phyloP scores from a whole-genome alignment of 1,139 yeast genomes.

The Kluyveromyces marxianus region DNA sequence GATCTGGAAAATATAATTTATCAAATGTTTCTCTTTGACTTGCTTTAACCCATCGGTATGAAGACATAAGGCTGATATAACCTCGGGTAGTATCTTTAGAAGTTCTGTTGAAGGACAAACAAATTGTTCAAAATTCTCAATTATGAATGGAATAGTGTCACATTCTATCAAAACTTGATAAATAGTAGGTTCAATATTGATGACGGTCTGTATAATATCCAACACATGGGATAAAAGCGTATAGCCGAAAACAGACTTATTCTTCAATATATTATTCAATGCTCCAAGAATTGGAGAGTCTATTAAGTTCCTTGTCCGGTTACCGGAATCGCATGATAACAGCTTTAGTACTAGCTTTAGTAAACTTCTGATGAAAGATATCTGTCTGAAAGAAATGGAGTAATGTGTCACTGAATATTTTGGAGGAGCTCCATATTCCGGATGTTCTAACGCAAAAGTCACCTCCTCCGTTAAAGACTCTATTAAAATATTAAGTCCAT shows the following conservation, averaged over 20 bases:
- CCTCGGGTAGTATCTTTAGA: slow-evolving; percentile 59
- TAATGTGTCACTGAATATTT: slow-evolving; percentile 48
- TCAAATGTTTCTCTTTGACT: slow-evolving; percentile 41
- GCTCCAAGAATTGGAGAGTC: slow-evolving; percentile 70
- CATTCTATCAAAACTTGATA: slow-evolving; percentile 77
- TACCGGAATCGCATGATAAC: slow-evolving; percentile 70
- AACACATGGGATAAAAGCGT: slow-evolving; percentile 57
- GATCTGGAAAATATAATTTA: slow-evolving; percentile 44
- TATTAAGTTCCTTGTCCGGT: slow-evolving; percentile 73
- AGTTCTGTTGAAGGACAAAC: slow-evolving; percentile 54
- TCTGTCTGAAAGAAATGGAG: slow-evolving; percentile 56
- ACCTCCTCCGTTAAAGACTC: slow-evolving; percentile 60
- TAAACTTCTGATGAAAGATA: slow-evolving; percentile 46
- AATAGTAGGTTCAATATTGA: slow-evolving; percentile 90
- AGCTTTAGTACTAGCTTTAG: slow-evolving; percentile 59
- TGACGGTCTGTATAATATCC: slow-evolving; percentile 61
- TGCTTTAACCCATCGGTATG: slow-evolving; percentile 64
- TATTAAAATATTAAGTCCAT: slow-evolving; percentile 61
- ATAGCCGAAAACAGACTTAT: slow-evolving; percentile 62
- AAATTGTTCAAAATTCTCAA: slow-evolving; percentile 46
- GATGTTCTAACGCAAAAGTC: slow-evolving; percentile 52
- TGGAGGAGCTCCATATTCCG: slow-evolving; percentile 49
- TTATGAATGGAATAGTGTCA: slow-evolving; percentile 56
- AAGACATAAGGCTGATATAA: slow-evolving; percentile 76
- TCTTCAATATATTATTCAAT: slow-evolving; percentile 50